Conservation (phyloP, 73 alveolate genomes). For the Loxodes magnus region DNA sequence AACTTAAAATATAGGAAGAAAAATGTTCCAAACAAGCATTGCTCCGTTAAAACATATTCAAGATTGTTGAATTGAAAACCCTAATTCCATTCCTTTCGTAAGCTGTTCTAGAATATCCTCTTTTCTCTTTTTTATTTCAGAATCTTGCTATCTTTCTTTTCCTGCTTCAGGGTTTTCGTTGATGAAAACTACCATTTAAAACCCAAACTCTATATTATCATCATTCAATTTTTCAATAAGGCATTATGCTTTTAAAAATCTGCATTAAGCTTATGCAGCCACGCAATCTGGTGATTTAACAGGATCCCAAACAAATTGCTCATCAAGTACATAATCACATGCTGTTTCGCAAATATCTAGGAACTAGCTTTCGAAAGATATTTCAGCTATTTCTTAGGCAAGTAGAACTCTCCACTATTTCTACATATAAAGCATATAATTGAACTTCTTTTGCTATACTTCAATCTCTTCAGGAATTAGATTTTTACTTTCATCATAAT, state of each 20-base stretch:
- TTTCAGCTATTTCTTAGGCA: constrained; percentile 62
- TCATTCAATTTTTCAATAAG: constrained; percentile 72
- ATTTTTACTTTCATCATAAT: constrained; percentile 47
- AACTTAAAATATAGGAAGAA: constrained; percentile 67
- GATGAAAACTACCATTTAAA: constrained; percentile 48
- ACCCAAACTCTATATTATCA: constrained; percentile 83
- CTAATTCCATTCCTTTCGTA: constrained; percentile 78
- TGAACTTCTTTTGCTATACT: constrained; percentile 52
- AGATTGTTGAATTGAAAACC: constrained; percentile 75
- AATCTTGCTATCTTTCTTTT: constrained; percentile 64
- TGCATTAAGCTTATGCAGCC: constrained; percentile 78
- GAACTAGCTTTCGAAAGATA: constrained; percentile 69
- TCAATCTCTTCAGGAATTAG: constrained; percentile 88
- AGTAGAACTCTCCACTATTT: constrained; percentile 51
- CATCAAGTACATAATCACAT: constrained; percentile 50
- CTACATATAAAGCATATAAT: constrained; percentile 58
- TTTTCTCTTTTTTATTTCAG: constrained; percentile 68
- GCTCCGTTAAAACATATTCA: constrained; percentile 94
- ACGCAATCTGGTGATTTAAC: constrained; percentile 82
- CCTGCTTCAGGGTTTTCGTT: constrained; percentile 69
- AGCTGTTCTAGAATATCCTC: constrained; percentile 62
- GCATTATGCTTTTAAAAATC: constrained; percentile 73
- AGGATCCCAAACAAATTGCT: constrained; percentile 74
- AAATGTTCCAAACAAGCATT: constrained; percentile 88
- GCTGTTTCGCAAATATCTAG: constrained; percentile 77